Conservation (phyloP, 371 early-diverging fungal genomes). For the Capniomyces stellatus region DNA sequence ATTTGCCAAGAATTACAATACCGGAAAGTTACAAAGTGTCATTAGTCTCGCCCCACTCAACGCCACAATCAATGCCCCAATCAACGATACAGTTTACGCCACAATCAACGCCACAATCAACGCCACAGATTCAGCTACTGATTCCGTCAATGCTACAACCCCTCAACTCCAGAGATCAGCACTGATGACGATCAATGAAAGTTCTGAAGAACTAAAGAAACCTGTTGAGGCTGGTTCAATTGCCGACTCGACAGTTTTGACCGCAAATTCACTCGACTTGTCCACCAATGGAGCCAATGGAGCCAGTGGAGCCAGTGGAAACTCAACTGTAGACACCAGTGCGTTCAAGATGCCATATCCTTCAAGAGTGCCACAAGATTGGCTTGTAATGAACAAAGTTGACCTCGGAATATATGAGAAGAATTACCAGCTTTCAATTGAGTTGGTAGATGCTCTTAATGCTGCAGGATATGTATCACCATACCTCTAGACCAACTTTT, state of each 20-base stretch:
- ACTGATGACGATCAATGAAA: neutral
- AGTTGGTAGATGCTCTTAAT: conserved; percentile 1
- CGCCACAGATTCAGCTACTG: neutral
- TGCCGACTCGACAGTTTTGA: neutral
- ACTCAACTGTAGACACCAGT: no score
- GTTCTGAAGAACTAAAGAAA: neutral
- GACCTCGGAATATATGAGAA: neutral
- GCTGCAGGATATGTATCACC: conserved; percentile 1
- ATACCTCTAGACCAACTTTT: no score
- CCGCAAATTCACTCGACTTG: neutral
- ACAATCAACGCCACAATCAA: neutral
- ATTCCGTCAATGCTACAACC: neutral
- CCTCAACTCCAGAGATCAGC: neutral
- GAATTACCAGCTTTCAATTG: neutral
- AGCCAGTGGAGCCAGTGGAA: no score
- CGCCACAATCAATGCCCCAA: no score
- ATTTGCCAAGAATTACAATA: neutral
- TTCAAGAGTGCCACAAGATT: neutral
- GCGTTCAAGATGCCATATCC: conserved; percentile 3
- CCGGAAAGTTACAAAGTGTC: no score
- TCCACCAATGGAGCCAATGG: neutral
- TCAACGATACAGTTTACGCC: no score
- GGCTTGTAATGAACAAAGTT: neutral
- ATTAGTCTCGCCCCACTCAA: no score
- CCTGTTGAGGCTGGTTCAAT: neutral